Evolutionary conservation across 2,329 filamentous ascomycete genomes (phyloP), one percentile per base, ranked within the genome.

Genomic region (Diaporthe destruens): DNA sequence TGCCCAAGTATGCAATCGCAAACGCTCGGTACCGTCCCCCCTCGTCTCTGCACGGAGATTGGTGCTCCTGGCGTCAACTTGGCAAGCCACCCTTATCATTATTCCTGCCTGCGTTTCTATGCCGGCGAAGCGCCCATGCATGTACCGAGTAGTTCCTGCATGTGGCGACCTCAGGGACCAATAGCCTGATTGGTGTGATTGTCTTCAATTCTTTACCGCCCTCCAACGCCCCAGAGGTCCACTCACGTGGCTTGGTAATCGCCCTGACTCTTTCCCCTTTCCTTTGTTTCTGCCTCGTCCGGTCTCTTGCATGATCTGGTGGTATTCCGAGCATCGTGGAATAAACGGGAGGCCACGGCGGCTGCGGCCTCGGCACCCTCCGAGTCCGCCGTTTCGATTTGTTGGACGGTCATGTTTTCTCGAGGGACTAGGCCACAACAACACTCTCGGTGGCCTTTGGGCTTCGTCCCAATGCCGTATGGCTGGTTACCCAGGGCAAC

Each of bases 21-120:
- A 66, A 53, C 61, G 32, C 61, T 51, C 61, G 61, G 61, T 66
- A 66, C 61, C 61, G 61, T 51, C 44, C 29, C 39, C 57, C 57
- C 59, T 34, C 59, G 42, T 39, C 47, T 12, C 29, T 39, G n/a
- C 32, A 66, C 61, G 16, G 61, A 66, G 61, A 66, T 66, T 66
- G 61, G 32, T 36, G 47, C 61, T 53, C 61, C 61, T 66, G 61
- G 61, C 47, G 29, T 51, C 61, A 66, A 66, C 61, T 66, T 66
- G 61, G 61, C 61, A 66, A 29, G 47, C 47, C 47, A 66, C 47
- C 20, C 61, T 39, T 2, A 29, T 29, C 16, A 29, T 29, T 23
- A 0, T 8, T 8, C n/a, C 25, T 51, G 44, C 51, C 39, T 61
- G 57, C 20, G 56, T 44, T 61, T 36, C 59, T 36, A 18, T 34